phyloP scores from a whole-genome alignment of 169 alveolate species.

The Blepharisma undulans region DNA sequence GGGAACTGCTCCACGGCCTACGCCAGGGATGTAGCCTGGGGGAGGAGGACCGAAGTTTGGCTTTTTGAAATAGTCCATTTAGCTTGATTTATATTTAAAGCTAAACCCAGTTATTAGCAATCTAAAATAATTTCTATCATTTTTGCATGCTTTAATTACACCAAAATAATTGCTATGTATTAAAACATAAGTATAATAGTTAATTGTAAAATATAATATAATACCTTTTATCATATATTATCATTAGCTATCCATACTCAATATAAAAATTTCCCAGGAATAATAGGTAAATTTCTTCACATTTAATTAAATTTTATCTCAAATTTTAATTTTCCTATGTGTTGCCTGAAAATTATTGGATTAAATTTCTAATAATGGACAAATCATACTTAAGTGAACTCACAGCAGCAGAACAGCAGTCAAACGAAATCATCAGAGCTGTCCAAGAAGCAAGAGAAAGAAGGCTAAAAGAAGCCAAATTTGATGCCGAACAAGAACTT shows the following conservation, averaged over 20 bases:
- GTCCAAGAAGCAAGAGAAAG: conserved; percentile 24
- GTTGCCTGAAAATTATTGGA: background rate
- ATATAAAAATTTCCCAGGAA: background rate
- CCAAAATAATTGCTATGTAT: no score
- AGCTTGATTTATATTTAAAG: background rate
- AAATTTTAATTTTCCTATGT: background rate
- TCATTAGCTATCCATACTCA: no score
- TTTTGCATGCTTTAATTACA: no score
- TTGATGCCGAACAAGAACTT: conserved; percentile 41
- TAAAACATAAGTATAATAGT: no score
- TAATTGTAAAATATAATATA: no score
- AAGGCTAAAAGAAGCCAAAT: conserved; percentile 34
- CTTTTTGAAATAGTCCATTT: conserved; percentile 31
- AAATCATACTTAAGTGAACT: conserved; percentile 21
- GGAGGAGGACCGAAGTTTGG: conserved; percentile 94
- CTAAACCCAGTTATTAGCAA: background rate
- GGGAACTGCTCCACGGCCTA: conserved; percentile 97
- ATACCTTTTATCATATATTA: no score
- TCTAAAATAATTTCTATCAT: no score
- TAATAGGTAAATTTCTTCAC: no score
- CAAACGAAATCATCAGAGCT: conserved; percentile 25
- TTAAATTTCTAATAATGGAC: conserved; percentile 9
- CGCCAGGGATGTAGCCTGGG: conserved; percentile 95
- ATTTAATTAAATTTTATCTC: background rate
- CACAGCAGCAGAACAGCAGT: conserved; percentile 1